Conservation (phyloP, 208 protist genomes). For the Wallacemonas sp. region DNA sequence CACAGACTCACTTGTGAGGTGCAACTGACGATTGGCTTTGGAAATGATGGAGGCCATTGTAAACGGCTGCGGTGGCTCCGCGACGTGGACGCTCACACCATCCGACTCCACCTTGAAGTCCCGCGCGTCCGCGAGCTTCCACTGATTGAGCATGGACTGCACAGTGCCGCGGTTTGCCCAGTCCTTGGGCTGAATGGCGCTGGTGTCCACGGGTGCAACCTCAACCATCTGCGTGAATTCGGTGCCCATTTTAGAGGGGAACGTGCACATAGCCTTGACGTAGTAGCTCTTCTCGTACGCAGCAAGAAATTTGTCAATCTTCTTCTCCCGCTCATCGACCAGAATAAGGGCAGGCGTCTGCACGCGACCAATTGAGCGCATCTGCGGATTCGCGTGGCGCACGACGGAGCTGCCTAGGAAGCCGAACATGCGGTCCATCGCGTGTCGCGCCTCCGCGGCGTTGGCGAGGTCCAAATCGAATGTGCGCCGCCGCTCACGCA, state of each 20-base stretch:
- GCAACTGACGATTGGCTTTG: constrained; percentile 84
- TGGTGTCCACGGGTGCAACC: constrained; percentile 19
- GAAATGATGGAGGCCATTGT: constrained; percentile 89
- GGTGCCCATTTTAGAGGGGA: constrained; percentile 31
- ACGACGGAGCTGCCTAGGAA: constrained; percentile 91
- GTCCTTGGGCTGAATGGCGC: constrained; percentile 21
- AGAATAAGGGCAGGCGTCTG: constrained; percentile 91
- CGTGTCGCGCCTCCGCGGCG: constrained; percentile 87
- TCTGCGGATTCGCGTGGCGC: constrained; percentile 82
- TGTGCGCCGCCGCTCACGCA: constrained; percentile 57
- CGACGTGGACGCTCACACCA: constrained; percentile 31
- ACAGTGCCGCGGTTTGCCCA: constrained; percentile 39
- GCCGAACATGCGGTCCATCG: constrained; percentile 91
- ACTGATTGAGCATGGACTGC: constrained; percentile 22
- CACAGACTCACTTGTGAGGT: constrained; percentile 73
- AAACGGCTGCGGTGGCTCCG: constrained; percentile 73
- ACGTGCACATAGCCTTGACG: constrained; percentile 62
- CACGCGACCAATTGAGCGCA: constrained; percentile 91
- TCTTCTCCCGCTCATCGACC: constrained; percentile 75
- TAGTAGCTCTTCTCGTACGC: constrained; percentile 57
- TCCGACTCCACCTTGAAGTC: constrained; percentile 35
- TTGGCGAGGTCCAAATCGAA: constrained; percentile 88
- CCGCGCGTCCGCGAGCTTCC: constrained; percentile 26
- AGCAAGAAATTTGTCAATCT: constrained; percentile 61
- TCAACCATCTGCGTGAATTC: constrained; percentile 65